Base-by-base conservation (phyloP, 164 flowering plant genomes). In the Brasenia schreberi region DNA sequence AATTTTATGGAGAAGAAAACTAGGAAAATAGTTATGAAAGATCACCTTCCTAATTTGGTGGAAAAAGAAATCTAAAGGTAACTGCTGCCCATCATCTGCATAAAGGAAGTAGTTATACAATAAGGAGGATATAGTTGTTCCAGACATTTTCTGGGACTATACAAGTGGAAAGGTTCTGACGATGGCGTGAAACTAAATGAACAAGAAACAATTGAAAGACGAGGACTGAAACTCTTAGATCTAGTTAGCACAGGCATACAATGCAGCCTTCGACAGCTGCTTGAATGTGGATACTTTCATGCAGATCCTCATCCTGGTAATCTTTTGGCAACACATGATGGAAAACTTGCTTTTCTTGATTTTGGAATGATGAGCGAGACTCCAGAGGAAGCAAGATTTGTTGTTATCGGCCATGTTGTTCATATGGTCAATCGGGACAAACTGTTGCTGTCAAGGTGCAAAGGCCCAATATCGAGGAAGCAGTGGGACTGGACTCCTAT, bases 271-370 rank as follows among this genome's bases (percentile, higher is more conserved):
- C 82, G 98, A 64, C 98, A 94, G 78, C 81, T 94, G 39, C 90
- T 94, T 65, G 98, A 94, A 79, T 89, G 86, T 72, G 98, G 97
- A 19, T 94, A 84, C 75, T 94, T 94, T 75, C 98, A 91, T 77
- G 98, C 98, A 16, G 98, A 94, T 79, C 98, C 98, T 75, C 98
- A 94, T 77, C 98, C 98, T 67, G 98, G 98, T 61, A 94, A 94
- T 81, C 96, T 94, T 18, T 77, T 94, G 72, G 97, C 98, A 17
- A 94, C 98, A 43, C 93, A 95, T 43, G 92, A 89, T 43, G n/a
- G n/a, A n/a, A n/a, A n/a, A n/a, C n/a, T n/a, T n/a, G n/a, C n/a
- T n/a, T n/a, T n/a, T n/a, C n/a, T n/a, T n/a, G n/a, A n/a, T n/a
- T n/a, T n/a, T n/a, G n/a, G n/a, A n/a, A n/a, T n/a, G n/a, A n/a